These are phyloP conservation scores for Pseudogymnoascus sp. DNA, from an alignment of 2,329 filamentous ascomycete genomes.

Conservation along the genomic window DNA sequence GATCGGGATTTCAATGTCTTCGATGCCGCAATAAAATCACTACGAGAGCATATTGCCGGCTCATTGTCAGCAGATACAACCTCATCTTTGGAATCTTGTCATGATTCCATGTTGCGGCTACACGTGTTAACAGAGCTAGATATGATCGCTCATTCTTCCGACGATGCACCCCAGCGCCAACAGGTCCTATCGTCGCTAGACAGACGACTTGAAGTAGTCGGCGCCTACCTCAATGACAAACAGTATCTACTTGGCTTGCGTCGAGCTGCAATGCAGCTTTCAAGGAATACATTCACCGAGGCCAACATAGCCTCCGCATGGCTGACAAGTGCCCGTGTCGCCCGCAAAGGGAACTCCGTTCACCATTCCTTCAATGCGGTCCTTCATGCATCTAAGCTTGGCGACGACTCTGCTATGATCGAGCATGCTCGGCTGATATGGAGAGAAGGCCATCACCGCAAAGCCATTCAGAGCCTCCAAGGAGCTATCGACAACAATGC, in stretches of 20 bases:
- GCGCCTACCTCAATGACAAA: slow-evolving; percentile 86
- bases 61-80: slow-evolving; percentile 72
- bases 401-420: slow-evolving; percentile 81
- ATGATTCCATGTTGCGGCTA: slow-evolving; percentile 77
- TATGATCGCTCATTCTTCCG: slow-evolving; percentile 53
- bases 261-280: slow-evolving; percentile 79
- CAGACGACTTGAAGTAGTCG: slow-evolving; percentile 78
- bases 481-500: slow-evolving; percentile 76
- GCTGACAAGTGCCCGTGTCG: slow-evolving; percentile 78
- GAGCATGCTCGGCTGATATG: slow-evolving; percentile 91
- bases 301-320: slow-evolving; percentile 76
- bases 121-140: slow-evolving; percentile 87
- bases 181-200: slow-evolving; percentile 52
- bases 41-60: slow-evolving; percentile 65
- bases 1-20: slow-evolving; percentile 48
- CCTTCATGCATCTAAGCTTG: slow-evolving; percentile 76
- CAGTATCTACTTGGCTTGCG: slow-evolving; percentile 85
- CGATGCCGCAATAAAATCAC: slow-evolving; percentile 49
- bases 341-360: slow-evolving; percentile 75
- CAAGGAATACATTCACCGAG: slow-evolving; percentile 60
- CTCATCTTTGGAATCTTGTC: slow-evolving; percentile 73
- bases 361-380: slow-evolving; percentile 92
- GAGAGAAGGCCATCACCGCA: slow-evolving; percentile 87
- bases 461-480: slow-evolving; percentile 87
- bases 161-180: slow-evolving; percentile 36